Evolutionary conservation across 495 filamentous ascomycete genomes (phyloP).

Genomic region (Lophiotrema nucula): DNA sequence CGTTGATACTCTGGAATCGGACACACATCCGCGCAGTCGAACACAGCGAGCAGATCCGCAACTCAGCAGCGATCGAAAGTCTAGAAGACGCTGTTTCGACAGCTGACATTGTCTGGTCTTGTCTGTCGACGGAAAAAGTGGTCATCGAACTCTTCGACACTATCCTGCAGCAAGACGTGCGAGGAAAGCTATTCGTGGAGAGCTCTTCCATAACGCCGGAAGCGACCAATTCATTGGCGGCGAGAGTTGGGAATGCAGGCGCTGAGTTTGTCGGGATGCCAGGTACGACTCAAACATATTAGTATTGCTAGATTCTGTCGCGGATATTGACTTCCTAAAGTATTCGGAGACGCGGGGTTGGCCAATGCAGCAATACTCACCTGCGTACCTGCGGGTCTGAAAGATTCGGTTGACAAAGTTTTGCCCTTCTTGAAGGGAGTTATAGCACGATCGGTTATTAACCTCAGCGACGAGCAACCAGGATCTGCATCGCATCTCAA

Average conservation of each 20-base stretch:
- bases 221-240: conserved; percentile 62
- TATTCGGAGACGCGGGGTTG: not conserved
- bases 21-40: not conserved
- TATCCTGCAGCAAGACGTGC: not conserved
- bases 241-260: conserved; percentile 53
- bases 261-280: conserved; percentile 74
- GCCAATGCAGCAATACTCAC: not conserved
- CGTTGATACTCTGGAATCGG: not conserved
- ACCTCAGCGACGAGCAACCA: not conserved
- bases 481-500: conserved; percentile 65
- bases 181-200: not conserved
- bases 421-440: not conserved
- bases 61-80: not conserved
- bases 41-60: not conserved
- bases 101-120: not conserved
- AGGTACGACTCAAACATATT: no score
- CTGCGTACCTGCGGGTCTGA: not conserved
- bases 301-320: no score
- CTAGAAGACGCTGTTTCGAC: not conserved
- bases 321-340: no score
- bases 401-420: not conserved
- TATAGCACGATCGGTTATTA: not conserved
- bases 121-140: not conserved
- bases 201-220: conserved; percentile 62
- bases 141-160: not conserved